Evolutionary conservation across 1,284 basidiomycete species (phyloP).

Genomic region (Trametes sp.): DNA sequence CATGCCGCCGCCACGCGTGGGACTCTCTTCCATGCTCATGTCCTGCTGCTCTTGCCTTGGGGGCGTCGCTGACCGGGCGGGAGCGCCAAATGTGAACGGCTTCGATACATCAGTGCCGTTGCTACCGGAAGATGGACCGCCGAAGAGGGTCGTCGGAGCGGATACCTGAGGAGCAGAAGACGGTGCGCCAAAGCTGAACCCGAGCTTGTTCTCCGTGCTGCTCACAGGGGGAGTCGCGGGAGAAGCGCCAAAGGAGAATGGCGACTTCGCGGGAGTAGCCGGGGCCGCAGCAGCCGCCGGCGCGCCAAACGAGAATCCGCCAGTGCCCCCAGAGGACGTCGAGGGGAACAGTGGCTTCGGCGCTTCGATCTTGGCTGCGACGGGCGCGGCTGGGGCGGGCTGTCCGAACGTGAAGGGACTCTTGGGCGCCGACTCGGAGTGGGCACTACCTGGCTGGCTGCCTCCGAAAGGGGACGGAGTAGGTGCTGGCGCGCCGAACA

Average conservation of each 20-base stretch:
- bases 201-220: constrained; percentile 33
- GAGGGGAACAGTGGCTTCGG: constrained; percentile 41
- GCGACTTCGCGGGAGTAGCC: constrained; percentile 34
- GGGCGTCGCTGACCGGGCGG: constrained; percentile 37
- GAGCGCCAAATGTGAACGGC: constrained; percentile 39
- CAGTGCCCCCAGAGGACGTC: constrained; percentile 26
- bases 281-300: constrained; percentile 20
- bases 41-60: constrained; percentile 41
- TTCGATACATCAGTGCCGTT: constrained; percentile 33
- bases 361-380: constrained; percentile 33
- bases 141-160: constrained; percentile 27
- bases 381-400: constrained; percentile 25
- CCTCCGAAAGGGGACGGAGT: constrained; percentile 30
- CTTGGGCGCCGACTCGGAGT: constrained; percentile 33
- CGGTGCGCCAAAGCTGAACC: constrained; percentile 33
- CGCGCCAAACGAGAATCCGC: constrained; percentile 36
- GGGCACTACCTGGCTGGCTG: constrained; percentile 23
- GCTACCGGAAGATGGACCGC: constrained; percentile 26
- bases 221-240: constrained; percentile 34
- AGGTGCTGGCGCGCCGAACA: constrained; percentile 27
- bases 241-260: constrained; percentile 36
- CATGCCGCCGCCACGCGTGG: constrained; percentile 39
- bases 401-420: constrained; percentile 36
- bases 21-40: constrained; percentile 49
- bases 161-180: constrained; percentile 20